These are phyloP conservation scores for Lentinus polychrous DNA, from an alignment of 1,284 basidiomycete species.

Conservation along the genomic window DNA sequence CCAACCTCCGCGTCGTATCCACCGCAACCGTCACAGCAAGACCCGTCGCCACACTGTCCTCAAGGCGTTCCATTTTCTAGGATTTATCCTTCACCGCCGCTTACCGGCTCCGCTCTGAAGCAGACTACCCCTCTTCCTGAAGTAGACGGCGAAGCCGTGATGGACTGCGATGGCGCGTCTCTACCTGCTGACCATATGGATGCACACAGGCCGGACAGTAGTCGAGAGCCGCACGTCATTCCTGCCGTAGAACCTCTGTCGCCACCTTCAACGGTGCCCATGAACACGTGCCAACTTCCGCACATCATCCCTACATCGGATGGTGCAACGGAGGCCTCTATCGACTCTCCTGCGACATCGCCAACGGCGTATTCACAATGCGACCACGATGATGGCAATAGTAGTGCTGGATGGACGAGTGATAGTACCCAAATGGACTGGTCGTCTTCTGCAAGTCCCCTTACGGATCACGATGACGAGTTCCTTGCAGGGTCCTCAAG, in stretches of 20 bases:
- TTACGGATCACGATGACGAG: neutral
- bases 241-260: conserved; percentile 5
- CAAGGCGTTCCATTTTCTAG: neutral
- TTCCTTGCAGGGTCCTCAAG: neutral
- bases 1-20: too few relatives aligned
- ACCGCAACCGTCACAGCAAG: neutral
- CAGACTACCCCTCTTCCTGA: conserved; percentile 4
- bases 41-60: neutral
- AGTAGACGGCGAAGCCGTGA: conserved; percentile 2
- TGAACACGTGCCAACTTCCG: neutral
- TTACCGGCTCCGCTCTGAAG: conserved; percentile 4
- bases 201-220: neutral
- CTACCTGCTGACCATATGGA: neutral
- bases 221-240: neutral
- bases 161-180: conserved; percentile 1
- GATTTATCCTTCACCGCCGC: conserved; percentile 7
- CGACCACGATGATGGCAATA: neutral
- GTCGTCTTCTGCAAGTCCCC: conserved; percentile 1
- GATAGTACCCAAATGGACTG: conserved; percentile 2
- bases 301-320: neutral
- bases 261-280: conserved; percentile 1
- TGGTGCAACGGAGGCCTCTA: neutral
- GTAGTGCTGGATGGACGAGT: neutral
- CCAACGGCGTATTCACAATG: neutral
- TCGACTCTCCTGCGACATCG: neutral